Evolutionary conservation across 1,284 basidiomycete species (phyloP).

Genomic region (Rhodotorula sp.): DNA sequence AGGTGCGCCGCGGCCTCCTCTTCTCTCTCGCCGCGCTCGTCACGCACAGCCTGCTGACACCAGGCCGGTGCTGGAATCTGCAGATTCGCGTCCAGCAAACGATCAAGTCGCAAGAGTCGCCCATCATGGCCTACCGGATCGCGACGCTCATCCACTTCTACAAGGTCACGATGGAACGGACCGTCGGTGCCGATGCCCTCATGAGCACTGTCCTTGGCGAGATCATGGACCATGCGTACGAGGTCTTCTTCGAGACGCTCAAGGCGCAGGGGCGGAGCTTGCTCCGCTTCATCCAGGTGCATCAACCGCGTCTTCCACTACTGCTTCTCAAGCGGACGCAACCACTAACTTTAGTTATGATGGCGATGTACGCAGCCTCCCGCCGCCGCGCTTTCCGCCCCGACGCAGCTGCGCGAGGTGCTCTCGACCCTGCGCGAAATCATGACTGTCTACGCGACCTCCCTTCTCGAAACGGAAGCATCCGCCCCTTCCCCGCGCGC

Average conservation of each 20-base stretch:
- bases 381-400: constrained; percentile 73
- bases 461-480: constrained; percentile 61
- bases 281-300: constrained; percentile 68
- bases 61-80: neutral
- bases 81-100: constrained; percentile 88
- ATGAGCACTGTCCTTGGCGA: constrained; percentile 77
- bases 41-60: neutral
- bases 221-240: constrained; percentile 75
- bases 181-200: constrained; percentile 77
- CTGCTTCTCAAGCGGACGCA: neutral
- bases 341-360: neutral
- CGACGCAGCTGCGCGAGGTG: constrained; percentile 75
- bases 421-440: constrained; percentile 81
- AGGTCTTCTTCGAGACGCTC: constrained; percentile 81
- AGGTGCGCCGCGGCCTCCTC: constrained; percentile 59
- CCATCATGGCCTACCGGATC: constrained; percentile 86
- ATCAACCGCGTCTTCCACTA: constrained; percentile 42
- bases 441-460: constrained; percentile 81
- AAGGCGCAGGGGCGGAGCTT: constrained; percentile 76
- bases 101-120: constrained; percentile 85
- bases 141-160: constrained; percentile 95
- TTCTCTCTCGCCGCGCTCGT: neutral
- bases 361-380: constrained; percentile 60
- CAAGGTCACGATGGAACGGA: constrained; percentile 84
- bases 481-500: constrained; percentile 39